Evolutionary conservation across 148 eudicot species (phyloP).

Genomic region (Vaccinium vitisidaea): DNA sequence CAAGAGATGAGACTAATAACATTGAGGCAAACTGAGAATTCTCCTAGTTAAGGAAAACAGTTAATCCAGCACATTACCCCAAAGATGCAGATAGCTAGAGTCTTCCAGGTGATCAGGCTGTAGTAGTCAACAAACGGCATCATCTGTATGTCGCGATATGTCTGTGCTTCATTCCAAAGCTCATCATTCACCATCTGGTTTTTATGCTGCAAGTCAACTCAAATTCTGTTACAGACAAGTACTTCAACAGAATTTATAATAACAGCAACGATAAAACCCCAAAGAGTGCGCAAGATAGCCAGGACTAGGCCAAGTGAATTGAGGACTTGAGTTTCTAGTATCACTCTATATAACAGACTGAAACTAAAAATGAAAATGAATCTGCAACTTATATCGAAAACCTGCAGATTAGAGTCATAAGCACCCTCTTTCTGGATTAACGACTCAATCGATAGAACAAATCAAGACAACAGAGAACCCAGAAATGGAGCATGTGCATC

Average conservation of each 20-base stretch:
- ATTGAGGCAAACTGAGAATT: constrained; percentile 17
- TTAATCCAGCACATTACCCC: constrained; percentile 60
- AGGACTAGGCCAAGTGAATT: neutral
- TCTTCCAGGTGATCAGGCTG: constrained; percentile 91
- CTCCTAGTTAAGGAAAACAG: neutral
- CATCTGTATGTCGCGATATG: constrained; percentile 81
- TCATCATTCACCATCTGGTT: constrained; percentile 92
- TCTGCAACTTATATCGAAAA: neutral
- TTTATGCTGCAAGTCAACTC: constrained; percentile 56
- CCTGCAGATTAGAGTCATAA: neutral
- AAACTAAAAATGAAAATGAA: neutral
- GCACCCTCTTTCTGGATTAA: neutral
- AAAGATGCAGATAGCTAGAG: constrained; percentile 83
- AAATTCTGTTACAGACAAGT: constrained; percentile 6
- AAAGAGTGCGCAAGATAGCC: neutral
- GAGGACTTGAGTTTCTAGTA: neutral
- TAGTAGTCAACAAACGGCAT: constrained; percentile 98
- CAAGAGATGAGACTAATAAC: constrained; percentile 31
- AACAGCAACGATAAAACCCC: too few species aligned
- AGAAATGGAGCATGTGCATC: neutral
- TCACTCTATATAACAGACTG: neutral
- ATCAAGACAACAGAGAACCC: neutral
- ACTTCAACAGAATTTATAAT: neutral
- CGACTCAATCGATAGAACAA: neutral
- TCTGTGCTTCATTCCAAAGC: constrained; percentile 86